Evolutionary conservation across 345 rosid genomes (phyloP).

Genomic region (Aurinia saxatilis): DNA sequence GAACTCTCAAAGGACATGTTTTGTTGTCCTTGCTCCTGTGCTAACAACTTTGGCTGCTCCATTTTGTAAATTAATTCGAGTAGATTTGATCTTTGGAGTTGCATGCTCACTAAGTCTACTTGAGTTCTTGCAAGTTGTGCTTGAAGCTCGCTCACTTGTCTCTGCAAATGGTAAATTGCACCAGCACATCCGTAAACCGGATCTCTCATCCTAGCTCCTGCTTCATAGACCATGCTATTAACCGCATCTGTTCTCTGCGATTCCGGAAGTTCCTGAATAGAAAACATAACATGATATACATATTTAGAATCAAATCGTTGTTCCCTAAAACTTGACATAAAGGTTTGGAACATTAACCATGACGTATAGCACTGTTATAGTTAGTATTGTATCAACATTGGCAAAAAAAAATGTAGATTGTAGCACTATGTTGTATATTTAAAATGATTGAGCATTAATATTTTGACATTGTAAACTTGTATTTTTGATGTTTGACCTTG

Average conservation of each 20-base stretch:
- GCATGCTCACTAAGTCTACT: slow-evolving; percentile 62
- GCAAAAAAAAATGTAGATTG: too few species aligned
- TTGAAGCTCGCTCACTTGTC: slow-evolving; percentile 74
- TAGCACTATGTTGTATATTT: neutral
- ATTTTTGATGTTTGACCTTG: slow-evolving; percentile 17
- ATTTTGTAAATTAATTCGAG: slow-evolving; percentile 51
- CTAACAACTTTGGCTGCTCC: slow-evolving; percentile 34
- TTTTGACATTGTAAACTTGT: neutral
- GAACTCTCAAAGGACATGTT: slow-evolving; percentile 28
- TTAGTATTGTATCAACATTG: too few species aligned
- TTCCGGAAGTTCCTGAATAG: slow-evolving; percentile 73
- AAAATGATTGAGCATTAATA: neutral
- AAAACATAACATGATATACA: neutral
- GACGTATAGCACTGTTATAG: too few species aligned
- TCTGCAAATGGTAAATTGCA: slow-evolving; percentile 74
- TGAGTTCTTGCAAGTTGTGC: slow-evolving; percentile 77
- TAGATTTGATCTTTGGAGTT: slow-evolving; percentile 62
- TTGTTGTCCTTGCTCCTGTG: slow-evolving; percentile 27
- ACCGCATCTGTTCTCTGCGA: slow-evolving; percentile 83
- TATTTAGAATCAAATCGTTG: too few species aligned
- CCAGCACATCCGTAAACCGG: slow-evolving; percentile 96
- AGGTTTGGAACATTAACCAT: too few species aligned
- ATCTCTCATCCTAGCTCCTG: slow-evolving; percentile 76
- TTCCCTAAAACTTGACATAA: too few species aligned
- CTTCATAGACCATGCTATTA: slow-evolving; percentile 97